Evolutionary conservation across 2,329 filamentous ascomycete genomes (phyloP).

Genomic region (Aspergillus brunneoviolaceus): DNA sequence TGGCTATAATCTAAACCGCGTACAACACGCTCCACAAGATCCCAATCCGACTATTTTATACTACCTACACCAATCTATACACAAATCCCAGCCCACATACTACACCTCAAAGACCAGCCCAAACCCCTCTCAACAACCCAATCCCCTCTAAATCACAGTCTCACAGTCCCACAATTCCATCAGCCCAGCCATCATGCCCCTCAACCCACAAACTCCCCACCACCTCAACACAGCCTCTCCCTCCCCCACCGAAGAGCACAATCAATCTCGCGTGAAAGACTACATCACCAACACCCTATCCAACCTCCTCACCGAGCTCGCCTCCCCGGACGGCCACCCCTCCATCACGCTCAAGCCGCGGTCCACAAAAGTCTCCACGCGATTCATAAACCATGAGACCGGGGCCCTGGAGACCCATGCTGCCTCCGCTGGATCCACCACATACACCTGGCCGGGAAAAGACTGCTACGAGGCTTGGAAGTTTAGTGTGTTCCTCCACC

Average conservation of each 20-base stretch:
- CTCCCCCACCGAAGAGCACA: background rate
- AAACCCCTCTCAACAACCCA: too few species aligned
- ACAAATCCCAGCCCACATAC: too few species aligned
- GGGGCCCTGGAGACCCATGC: conserved; percentile 29
- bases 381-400: conserved; percentile 30
- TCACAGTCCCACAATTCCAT: too few species aligned
- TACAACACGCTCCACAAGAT: too few species aligned
- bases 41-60: too few species aligned
- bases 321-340: conserved; percentile 27
- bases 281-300: conserved; percentile 33
- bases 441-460: conserved; percentile 56
- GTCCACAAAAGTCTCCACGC: conserved; percentile 18
- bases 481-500: conserved; percentile 30
- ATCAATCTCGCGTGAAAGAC: conserved; percentile 23
- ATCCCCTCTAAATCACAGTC: too few species aligned
- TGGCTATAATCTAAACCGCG: too few species aligned
- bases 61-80: too few species aligned
- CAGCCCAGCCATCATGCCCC: too few species aligned
- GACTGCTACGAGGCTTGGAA: conserved; percentile 58
- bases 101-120: too few species aligned
- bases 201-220: too few species aligned
- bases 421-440: conserved; percentile 23
- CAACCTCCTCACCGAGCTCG: conserved; percentile 27
- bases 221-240: too few species aligned
- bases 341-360: conserved; percentile 32